Conservation (phyloP, 257 asterid species). For the Voacanga thouarsii region DNA sequence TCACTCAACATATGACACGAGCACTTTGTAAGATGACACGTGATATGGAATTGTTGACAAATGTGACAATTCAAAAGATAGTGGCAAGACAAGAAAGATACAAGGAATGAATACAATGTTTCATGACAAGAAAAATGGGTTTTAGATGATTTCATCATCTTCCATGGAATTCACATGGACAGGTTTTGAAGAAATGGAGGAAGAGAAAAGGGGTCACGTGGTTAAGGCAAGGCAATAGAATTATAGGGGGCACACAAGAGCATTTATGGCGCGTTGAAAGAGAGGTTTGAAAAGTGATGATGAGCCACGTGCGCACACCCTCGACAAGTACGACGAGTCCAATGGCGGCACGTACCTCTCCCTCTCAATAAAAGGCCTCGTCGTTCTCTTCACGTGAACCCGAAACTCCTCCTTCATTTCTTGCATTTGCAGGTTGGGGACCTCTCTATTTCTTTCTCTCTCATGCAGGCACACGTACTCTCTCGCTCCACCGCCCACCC, state of each 20-base stretch:
- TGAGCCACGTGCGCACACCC: conserved; percentile 10
- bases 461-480: not conserved
- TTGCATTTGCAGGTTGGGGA: not conserved
- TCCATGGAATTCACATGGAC: too few relatives aligned
- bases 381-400: conserved; percentile 25
- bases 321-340: not conserved
- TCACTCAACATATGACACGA: too few relatives aligned
- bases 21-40: too few relatives aligned
- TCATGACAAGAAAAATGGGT: not conserved
- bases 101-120: not conserved
- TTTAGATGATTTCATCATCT: too few relatives aligned
- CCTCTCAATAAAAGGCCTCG: not conserved
- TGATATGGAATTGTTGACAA: too few relatives aligned
- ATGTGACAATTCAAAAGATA: too few relatives aligned
- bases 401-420: too few relatives aligned
- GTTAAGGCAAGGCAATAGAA: not conserved
- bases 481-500: too few relatives aligned
- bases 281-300: not conserved
- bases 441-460: not conserved
- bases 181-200: not conserved
- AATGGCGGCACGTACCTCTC: not conserved
- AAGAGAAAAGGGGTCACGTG: not conserved
- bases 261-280: not conserved
- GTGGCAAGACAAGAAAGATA: not conserved
- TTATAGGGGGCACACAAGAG: not conserved